Percentiles rank a stretch among this genome's conserved stretches.
Evolutionary conservation across 768 basidiomycete species (phyloP).

Genomic region (Crepidotus variabilis): DNA sequence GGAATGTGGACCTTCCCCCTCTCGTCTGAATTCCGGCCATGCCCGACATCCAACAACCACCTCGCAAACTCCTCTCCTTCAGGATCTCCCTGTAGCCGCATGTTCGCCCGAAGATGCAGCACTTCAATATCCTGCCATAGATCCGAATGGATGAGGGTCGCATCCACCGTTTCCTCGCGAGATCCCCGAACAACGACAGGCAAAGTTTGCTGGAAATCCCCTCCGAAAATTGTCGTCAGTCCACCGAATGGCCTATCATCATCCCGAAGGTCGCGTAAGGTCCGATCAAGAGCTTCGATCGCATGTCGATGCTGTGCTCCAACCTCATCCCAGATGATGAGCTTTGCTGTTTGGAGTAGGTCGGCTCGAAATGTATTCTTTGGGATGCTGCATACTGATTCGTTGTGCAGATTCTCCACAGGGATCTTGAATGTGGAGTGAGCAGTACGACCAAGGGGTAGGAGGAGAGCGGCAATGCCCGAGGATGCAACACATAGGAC

Average conservation of each 20-base stretch:
- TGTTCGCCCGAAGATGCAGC: slow-evolving; percentile 10
- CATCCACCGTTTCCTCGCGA: no score
- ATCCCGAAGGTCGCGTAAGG: no score
- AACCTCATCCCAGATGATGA: slow-evolving; percentile 44
- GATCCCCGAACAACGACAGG: no score
- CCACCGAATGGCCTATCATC: no score
- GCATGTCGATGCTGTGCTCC: slow-evolving; percentile 31
- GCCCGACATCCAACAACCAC: slow-evolving; percentile 2
- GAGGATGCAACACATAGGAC: slow-evolving; percentile 48
- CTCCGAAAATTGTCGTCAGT: no score
- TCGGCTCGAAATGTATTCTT: slow-evolving; percentile 27
- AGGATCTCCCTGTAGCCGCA: slow-evolving; percentile 4
- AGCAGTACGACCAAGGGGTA: slow-evolving; percentile 40
- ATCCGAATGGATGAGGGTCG: slow-evolving; percentile 8
- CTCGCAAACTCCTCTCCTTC: not conserved
- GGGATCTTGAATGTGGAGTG: slow-evolving; percentile 49
- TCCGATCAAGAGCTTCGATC: slow-evolving; percentile 39
- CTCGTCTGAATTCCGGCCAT: slow-evolving; percentile 6
- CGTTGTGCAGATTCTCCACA: slow-evolving; percentile 19
- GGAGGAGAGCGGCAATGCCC: slow-evolving; percentile 42
- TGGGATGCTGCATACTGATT: slow-evolving; percentile 27
- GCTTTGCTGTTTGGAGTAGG: slow-evolving; percentile 20
- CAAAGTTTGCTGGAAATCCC: no score
- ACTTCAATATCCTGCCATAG: slow-evolving; percentile 9
- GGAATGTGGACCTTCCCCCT: slow-evolving; percentile 19